Percentiles rank a stretch among this genome's conserved stretches.
Conservation (phyloP, 2,329 filamentous ascomycete species). For the Myriosclerotinia duriaeana region DNA sequence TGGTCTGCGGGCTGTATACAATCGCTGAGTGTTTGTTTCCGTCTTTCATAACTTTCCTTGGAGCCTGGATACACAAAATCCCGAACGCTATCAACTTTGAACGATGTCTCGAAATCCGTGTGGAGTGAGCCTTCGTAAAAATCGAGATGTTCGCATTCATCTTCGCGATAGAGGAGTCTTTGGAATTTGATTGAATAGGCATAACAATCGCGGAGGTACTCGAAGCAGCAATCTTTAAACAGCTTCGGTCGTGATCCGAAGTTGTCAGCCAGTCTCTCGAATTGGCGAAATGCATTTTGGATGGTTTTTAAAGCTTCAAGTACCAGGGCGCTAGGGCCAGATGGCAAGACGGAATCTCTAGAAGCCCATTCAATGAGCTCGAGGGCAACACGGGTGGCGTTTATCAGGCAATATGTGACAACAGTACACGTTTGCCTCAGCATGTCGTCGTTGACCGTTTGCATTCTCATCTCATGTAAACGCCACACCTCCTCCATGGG, state of each 20-base stretch:
- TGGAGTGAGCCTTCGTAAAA: not conserved
- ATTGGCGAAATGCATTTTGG: not conserved
- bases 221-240: constrained; percentile 1
- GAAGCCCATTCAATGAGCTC: not conserved
- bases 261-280: not conserved
- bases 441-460: not conserved
- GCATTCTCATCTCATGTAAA: not conserved
- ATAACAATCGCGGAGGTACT: not conserved
- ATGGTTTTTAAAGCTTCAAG: not conserved
- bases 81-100: not conserved
- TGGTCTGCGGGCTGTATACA: not conserved
- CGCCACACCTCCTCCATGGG: not conserved
- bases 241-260: not conserved
- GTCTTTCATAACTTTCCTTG: not conserved
- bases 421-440: not conserved
- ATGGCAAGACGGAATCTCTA: not conserved
- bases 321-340: not conserved
- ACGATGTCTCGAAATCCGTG: not conserved
- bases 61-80: not conserved
- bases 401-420: not conserved
- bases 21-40: not conserved
- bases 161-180: constrained; percentile 1
- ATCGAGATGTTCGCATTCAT: constrained; percentile 4
- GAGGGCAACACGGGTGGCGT: not conserved
- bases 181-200: not conserved